phyloP scores from a whole-genome alignment of 768 basidiomycete species.

The Ramaria rubella region DNA sequence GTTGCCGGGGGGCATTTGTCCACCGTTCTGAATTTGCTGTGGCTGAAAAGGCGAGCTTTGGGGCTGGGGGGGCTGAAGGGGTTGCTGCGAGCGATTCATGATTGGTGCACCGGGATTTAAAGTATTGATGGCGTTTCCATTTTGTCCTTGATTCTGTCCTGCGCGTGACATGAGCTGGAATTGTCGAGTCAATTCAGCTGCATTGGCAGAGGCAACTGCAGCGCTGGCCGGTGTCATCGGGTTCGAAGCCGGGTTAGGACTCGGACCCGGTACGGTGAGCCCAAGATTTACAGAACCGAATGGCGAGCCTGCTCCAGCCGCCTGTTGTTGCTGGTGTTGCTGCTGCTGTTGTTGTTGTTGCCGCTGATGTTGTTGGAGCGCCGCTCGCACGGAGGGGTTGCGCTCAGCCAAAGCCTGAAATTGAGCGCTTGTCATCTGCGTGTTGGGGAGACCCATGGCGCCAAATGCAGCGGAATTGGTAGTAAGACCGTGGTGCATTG shows the following conservation, averaged over 20 bases:
- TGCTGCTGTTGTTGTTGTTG: constrained; percentile 4
- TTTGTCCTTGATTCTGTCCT: constrained; percentile 9
- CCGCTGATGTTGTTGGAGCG: constrained; percentile 3
- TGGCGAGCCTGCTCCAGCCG: background rate
- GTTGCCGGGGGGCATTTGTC: background rate
- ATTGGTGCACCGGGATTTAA: background rate
- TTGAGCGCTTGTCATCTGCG: constrained; percentile 2
- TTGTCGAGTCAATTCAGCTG: constrained; percentile 4
- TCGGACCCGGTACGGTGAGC: background rate
- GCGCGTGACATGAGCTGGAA: constrained; percentile 3
- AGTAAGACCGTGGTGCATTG: background rate
- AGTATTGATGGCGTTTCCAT: background rate
- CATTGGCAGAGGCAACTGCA: background rate
- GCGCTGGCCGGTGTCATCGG: constrained; percentile 4
- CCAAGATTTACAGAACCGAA: constrained; percentile 3
- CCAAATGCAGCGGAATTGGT: background rate
- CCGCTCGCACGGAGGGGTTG: background rate
- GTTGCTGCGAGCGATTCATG: background rate
- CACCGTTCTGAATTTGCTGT: constrained; percentile 1
- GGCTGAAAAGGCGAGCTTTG: background rate
- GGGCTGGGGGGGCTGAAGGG: background rate
- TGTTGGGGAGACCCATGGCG: background rate
- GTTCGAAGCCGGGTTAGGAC: background rate
- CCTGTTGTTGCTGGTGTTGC: background rate
- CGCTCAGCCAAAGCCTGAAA: background rate